These are phyloP conservation scores for Schwanniomyces vanrijiae DNA, from an alignment of 805 yeast genomes.

Conservation along the genomic window DNA sequence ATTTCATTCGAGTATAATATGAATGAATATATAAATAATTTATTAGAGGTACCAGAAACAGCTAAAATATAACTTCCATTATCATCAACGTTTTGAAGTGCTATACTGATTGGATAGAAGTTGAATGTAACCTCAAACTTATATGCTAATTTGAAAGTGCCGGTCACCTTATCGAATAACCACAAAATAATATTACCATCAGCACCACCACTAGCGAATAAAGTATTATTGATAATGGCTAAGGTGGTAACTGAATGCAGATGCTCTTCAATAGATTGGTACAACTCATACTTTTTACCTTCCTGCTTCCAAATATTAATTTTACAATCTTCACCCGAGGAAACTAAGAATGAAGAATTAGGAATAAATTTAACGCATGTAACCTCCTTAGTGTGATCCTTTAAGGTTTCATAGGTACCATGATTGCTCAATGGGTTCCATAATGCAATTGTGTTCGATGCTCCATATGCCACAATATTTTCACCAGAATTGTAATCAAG, in stretches of 20 bases:
- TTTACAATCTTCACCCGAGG: constrained; percentile 67
- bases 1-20: constrained; percentile 13
- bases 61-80: constrained; percentile 49
- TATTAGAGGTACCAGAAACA: constrained; percentile 68
- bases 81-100: constrained; percentile 30
- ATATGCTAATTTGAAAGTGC: constrained; percentile 22
- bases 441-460: constrained; percentile 62
- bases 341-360: constrained; percentile 44
- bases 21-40: constrained; percentile 56
- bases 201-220: constrained; percentile 64
- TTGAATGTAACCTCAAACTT: constrained; percentile 40
- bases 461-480: constrained; percentile 66
- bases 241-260: constrained; percentile 55
- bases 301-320: constrained; percentile 58
- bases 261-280: constrained; percentile 40
- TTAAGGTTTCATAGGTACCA: constrained; percentile 58
- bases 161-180: constrained; percentile 26
- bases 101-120: constrained; percentile 42
- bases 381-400: constrained; percentile 60
- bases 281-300: constrained; percentile 20
- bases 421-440: constrained; percentile 58
- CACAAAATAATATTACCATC: constrained; percentile 59
- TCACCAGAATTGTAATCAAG: constrained; percentile 47
- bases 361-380: constrained; percentile 62
- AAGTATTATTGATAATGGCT: constrained; percentile 34